A percentile compares a stretch with the other conserved stretches of the same genome.
These are phyloP conservation scores for Heimioporus retisporus DNA, from an alignment of 1,284 basidiomycete genomes.

Conservation along the genomic window DNA sequence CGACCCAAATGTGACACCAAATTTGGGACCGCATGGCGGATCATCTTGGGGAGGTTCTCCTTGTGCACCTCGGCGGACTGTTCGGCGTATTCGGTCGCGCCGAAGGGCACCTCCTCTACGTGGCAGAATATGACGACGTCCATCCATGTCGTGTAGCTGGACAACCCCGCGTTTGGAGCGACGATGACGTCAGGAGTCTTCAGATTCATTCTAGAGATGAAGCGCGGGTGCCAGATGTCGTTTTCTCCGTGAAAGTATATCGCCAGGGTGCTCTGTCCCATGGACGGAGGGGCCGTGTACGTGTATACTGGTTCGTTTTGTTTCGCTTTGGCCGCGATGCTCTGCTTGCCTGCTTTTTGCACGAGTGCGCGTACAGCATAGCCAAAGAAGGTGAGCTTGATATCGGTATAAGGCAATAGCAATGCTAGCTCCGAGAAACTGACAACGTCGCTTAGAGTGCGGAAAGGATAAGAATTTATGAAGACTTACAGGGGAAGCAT, in stretches of 20 bases:
- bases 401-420: conserved; percentile 52
- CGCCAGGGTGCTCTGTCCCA: conserved; percentile 43
- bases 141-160: conserved; percentile 47
- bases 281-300: conserved; percentile 47
- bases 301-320: conserved; percentile 43
- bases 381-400: conserved; percentile 29
- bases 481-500: conserved; percentile 53
- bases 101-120: conserved; percentile 47
- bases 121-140: conserved; percentile 45
- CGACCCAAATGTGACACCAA: conserved; percentile 35
- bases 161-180: conserved; percentile 53
- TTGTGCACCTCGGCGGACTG: conserved; percentile 50
- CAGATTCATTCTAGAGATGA: conserved; percentile 20
- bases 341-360: conserved; percentile 37
- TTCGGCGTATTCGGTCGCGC: conserved; percentile 53
- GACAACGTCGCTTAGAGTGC: conserved; percentile 6
- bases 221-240: conserved; percentile 45
- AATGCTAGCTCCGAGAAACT: conserved; percentile 56
- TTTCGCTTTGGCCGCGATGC: conserved; percentile 37
- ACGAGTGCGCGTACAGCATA: conserved; percentile 33
- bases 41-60: conserved; percentile 38
- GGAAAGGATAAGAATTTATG: background rate
- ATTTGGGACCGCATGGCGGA: conserved; percentile 34
- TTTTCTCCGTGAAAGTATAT: conserved; percentile 45
- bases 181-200: conserved; percentile 48